Percentiles rank a stretch among this genome's conserved stretches.
Evolutionary conservation across 2,329 filamentous ascomycete genomes (phyloP).

Genomic region (Aspergillus sergii): DNA sequence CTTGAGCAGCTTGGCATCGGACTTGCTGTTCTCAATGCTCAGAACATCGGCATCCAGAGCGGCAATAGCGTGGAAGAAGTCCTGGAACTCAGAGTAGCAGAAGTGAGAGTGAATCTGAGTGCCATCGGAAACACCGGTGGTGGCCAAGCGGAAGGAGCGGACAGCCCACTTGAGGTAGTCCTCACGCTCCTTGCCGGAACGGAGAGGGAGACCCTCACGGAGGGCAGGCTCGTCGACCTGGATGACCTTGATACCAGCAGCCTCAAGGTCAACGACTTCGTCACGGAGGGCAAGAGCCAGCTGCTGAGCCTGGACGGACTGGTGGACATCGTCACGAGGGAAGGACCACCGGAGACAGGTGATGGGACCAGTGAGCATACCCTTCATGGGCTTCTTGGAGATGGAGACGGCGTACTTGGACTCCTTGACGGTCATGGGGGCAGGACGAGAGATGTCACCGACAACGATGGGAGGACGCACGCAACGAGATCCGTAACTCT

Average conservation of each 20-base stretch:
- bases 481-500: conserved; percentile 97
- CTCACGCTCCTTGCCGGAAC: conserved; percentile 89
- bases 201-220: conserved; percentile 98
- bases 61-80: conserved; percentile 99
- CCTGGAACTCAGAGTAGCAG: conserved; percentile 99
- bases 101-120: conserved; percentile 99
- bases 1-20: conserved; percentile 96
- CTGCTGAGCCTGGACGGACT: conserved; percentile 98
- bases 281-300: conserved; percentile 97
- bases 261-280: conserved; percentile 97
- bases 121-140: conserved; percentile 87
- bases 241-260: conserved; percentile 95
- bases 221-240: conserved; percentile 99
- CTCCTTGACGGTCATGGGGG: conserved; percentile 99
- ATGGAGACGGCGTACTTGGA: conserved; percentile 97
- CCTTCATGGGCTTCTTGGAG: conserved; percentile 99
- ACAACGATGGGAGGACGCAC: conserved; percentile 98
- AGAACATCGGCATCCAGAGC: conserved; percentile 97
- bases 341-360: conserved; percentile 99
- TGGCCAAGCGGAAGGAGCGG: conserved; percentile 95
- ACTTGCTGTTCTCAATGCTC: conserved; percentile 99
- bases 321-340: conserved; percentile 99
- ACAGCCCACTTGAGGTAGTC: conserved; percentile 98
- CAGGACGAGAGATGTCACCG: conserved; percentile 95
- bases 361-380: conserved; percentile 98